Evolutionary conservation across 257 asterid species (phyloP), one percentile per base, ranked within the genome.

Genomic region (Phtheirospermum japonicum): DNA sequence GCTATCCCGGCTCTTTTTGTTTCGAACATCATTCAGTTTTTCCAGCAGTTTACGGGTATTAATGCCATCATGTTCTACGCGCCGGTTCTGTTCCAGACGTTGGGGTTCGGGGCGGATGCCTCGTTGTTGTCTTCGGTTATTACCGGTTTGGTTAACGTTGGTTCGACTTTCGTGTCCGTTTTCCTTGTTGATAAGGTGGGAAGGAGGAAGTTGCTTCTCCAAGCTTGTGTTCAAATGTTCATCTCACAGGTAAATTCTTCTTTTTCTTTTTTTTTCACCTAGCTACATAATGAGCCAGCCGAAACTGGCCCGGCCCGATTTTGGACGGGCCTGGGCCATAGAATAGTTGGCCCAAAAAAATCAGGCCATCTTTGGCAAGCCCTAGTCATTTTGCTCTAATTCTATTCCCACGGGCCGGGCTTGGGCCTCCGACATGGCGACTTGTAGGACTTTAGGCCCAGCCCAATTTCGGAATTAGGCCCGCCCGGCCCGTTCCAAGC

Each of bases 161-260:
- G 9, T 13, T 4, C 59, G 18, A 54, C 59, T 10, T 28, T 54
- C 11, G 59, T 54, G 10, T 26, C 59, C 2, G 36, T 54, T 5
- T 26, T 23, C 19, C 9, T 18, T 0, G 59, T 54, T 0, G 59
- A 54, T 28, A 54, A 28, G 59, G 6, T 54, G 5, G 39, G 59
- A 6, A 54, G 59, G 37, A 54, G 59, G 39, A 54, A 54, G 39
- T 54, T 54, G 59, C 59, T 54, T 54, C 36, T 54, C 39, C 59
- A 54, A 13, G 59, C 59, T 54, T 26, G 39, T 54, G 39, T 54
- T 18, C 59, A 54, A 39, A 54, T 54, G 59, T 30, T 54, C 31
- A 54, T 54, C 19, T 26, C 59, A 1, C 59, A 54, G 59, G 59
- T 53, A 53, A 12, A 12, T n/a, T 43, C 6, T 12, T 40, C 46